A percentile compares a stretch with the other conserved stretches of the same genome.
Conservation (phyloP, 345 rosid species). For the Clausena lansium region DNA sequence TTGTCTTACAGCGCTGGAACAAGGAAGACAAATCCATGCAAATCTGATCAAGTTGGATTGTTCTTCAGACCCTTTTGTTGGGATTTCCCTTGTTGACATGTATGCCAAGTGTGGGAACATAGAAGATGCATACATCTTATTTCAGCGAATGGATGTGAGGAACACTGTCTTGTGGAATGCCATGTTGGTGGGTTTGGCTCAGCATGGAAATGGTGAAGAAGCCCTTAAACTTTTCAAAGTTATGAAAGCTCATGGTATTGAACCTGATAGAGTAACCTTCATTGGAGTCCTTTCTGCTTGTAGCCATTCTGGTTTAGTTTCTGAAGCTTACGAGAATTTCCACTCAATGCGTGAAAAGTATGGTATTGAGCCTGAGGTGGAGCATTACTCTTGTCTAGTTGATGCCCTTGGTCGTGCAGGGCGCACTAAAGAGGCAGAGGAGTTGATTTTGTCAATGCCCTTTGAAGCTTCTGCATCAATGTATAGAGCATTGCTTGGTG, state of each 20-base stretch:
- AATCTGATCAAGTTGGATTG: slow-evolving; percentile 49
- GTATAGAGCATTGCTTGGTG: slow-evolving; percentile 55
- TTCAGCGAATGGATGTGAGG: slow-evolving; percentile 36
- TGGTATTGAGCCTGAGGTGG: slow-evolving; percentile 54
- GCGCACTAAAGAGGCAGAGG: slow-evolving; percentile 47
- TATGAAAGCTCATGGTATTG: slow-evolving; percentile 36
- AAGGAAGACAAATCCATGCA: slow-evolving; percentile 66
- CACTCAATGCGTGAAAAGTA: slow-evolving; percentile 40
- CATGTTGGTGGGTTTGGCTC: slow-evolving; percentile 56
- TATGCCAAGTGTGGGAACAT: slow-evolving; percentile 71
- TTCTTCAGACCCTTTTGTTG: slow-evolving; percentile 44
- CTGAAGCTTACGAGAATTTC: slow-evolving; percentile 45
- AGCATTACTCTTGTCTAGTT: slow-evolving; percentile 59
- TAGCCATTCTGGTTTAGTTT: slow-evolving; percentile 49
- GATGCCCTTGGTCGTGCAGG: slow-evolving; percentile 68
- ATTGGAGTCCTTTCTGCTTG: slow-evolving; percentile 57
- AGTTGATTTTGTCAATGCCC: slow-evolving; percentile 48
- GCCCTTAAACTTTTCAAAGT: slow-evolving; percentile 42
- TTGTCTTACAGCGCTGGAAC: slow-evolving; percentile 54
- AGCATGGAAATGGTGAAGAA: slow-evolving; percentile 55
- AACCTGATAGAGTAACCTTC: slow-evolving; percentile 49
- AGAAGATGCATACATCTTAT: slow-evolving; percentile 47
- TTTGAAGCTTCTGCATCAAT: slow-evolving; percentile 57
- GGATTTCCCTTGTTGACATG: slow-evolving; percentile 63
- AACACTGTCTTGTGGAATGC: slow-evolving; percentile 49